A percentile compares a stretch with the other conserved stretches of the same genome.
phyloP scores from a whole-genome alignment of 768 basidiomycete species.

The Lactarius indigo region DNA sequence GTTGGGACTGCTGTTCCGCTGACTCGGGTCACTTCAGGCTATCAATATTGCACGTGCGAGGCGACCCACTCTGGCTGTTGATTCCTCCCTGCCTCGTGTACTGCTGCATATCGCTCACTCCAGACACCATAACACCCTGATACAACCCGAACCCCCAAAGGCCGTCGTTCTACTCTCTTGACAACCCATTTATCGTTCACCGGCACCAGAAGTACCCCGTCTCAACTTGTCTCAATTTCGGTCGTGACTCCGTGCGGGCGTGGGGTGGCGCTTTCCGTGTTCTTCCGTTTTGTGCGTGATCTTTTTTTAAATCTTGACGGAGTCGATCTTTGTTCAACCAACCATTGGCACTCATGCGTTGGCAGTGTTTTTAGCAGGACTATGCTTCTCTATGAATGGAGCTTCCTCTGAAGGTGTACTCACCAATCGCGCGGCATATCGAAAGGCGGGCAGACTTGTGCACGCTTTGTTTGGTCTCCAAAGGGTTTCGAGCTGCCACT shows the following conservation, averaged over 20 bases:
- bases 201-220: neutral
- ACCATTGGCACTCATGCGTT: neutral
- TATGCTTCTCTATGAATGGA: conserved; percentile 41
- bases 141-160: neutral
- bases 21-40: neutral
- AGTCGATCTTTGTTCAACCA: neutral
- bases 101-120: neutral
- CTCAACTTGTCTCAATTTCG: neutral
- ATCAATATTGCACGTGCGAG: neutral
- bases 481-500: conserved; percentile 49
- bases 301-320: neutral
- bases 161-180: neutral
- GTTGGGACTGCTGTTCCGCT: neutral
- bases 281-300: conserved; percentile 10
- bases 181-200: neutral
- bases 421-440: conserved; percentile 52
- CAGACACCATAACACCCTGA: neutral
- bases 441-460: conserved; percentile 52
- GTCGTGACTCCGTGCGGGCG: neutral
- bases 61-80: neutral
- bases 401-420: conserved; percentile 55
- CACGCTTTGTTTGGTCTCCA: conserved; percentile 55
- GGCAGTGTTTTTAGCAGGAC: neutral
- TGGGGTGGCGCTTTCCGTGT: neutral
- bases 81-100: neutral